phyloP scores from a whole-genome alignment of 495 filamentous ascomycete species.

The Lophiostoma macrostomum region DNA sequence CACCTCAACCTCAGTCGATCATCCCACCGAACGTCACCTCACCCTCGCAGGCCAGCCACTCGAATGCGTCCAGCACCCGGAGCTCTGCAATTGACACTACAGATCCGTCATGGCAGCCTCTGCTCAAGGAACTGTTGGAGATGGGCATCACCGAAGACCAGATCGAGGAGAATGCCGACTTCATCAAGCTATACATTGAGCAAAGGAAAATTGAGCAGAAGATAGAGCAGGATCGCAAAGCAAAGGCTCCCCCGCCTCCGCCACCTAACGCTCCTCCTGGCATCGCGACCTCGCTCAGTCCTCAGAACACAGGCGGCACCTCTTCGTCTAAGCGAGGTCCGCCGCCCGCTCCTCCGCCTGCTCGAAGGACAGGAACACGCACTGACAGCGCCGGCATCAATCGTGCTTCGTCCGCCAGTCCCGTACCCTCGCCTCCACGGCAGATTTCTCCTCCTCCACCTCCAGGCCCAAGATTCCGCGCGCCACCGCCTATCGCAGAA shows the following conservation, averaged over 20 bases:
- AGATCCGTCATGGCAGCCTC: slow-evolving; percentile 79
- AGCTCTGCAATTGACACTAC: slow-evolving; percentile 71
- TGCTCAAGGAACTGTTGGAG: slow-evolving; percentile 73
- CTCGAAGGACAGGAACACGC: slow-evolving; percentile 62
- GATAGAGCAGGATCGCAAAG: slow-evolving; percentile 45
- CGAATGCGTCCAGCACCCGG: slow-evolving; percentile 38
- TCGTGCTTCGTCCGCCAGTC: slow-evolving; percentile 23
- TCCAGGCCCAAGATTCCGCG: slow-evolving; percentile 61
- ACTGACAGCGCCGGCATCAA: slow-evolving; percentile 30
- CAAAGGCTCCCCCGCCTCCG: slow-evolving; percentile 59
- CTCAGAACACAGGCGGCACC: slow-evolving; percentile 55
- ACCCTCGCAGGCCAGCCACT: slow-evolving; percentile 34
- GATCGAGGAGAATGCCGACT: slow-evolving; percentile 87
- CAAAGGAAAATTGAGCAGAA: slow-evolving; percentile 64
- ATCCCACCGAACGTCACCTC: slow-evolving; percentile 43
- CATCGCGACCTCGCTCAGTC: slow-evolving; percentile 51
- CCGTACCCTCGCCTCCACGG: slow-evolving; percentile 31
- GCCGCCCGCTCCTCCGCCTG: slow-evolving; percentile 81
- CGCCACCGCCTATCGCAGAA: slow-evolving; percentile 80
- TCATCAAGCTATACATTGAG: slow-evolving; percentile 87
- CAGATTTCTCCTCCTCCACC: slow-evolving; percentile 43
- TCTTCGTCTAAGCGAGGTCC: slow-evolving; percentile 60
- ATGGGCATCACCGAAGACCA: slow-evolving; percentile 94
- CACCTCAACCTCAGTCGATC: slow-evolving; percentile 52
- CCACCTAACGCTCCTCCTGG: slow-evolving; percentile 49